phyloP scores from a whole-genome alignment of 2,329 filamentous ascomycete genomes.

The Gliomastix tumulicola region DNA sequence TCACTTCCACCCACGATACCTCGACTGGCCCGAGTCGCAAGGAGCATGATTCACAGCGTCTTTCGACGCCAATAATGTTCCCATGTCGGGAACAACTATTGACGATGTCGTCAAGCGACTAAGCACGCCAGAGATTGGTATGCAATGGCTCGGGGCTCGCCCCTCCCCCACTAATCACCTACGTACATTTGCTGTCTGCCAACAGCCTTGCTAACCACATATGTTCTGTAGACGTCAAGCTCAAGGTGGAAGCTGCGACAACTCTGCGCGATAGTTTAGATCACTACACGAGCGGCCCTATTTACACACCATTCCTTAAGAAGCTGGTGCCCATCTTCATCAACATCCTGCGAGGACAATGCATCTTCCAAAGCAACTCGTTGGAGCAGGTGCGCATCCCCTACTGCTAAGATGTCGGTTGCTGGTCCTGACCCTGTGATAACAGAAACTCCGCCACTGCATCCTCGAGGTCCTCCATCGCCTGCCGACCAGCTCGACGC shows the following conservation, averaged over 20 bases:
- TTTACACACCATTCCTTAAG: slow-evolving; percentile 76
- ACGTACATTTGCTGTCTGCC: background rate
- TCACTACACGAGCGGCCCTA: slow-evolving; percentile 69
- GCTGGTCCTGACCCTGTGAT: background rate
- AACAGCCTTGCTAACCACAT: background rate
- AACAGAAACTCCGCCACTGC: slow-evolving; percentile 80
- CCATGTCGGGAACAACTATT: slow-evolving; percentile 54
- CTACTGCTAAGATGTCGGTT: background rate
- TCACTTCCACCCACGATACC: no score
- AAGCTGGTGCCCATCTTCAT: slow-evolving; percentile 88
- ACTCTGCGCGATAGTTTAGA: slow-evolving; percentile 90
- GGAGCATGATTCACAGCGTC: no score
- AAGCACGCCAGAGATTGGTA: slow-evolving; percentile 49
- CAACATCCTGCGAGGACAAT: slow-evolving; percentile 74
- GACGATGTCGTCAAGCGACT: slow-evolving; percentile 59
- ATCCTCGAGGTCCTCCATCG: slow-evolving; percentile 92
- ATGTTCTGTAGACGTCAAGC: slow-evolving; percentile 61
- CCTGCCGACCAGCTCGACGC: slow-evolving; percentile 62
- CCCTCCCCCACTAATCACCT: background rate
- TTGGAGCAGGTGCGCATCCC: slow-evolving; percentile 66
- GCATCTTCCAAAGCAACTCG: slow-evolving; percentile 86
- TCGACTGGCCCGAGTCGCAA: no score
- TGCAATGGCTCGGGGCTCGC: slow-evolving; percentile 10
- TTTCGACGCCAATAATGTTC: slow-evolving; percentile 36
- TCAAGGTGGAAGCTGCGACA: slow-evolving; percentile 74